phyloP scores from a whole-genome alignment of 1,284 basidiomycete species.

The Tremellales sp. region DNA sequence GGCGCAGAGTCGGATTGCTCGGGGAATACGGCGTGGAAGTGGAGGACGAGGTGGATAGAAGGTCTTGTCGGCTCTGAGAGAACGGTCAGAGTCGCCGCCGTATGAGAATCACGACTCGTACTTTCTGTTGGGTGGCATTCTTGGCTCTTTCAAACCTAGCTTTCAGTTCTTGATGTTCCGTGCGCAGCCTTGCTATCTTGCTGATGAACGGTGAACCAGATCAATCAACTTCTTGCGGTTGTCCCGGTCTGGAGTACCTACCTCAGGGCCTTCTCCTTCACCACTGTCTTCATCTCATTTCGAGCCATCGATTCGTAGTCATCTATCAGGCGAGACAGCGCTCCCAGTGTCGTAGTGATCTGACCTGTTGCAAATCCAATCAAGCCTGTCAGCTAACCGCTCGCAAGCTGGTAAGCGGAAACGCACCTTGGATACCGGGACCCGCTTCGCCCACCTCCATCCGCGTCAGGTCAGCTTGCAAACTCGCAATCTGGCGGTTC shows the following conservation, averaged over 20 bases:
- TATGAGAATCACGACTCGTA: constrained; percentile 12
- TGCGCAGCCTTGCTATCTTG: constrained; percentile 46
- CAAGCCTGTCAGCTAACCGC: not conserved
- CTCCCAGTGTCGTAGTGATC: constrained; percentile 88
- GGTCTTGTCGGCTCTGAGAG: constrained; percentile 33
- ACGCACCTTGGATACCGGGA: constrained; percentile 74
- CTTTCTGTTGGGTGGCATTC: constrained; percentile 38
- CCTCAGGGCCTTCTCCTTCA: constrained; percentile 91
- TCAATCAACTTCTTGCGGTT: not conserved
- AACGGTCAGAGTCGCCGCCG: not conserved
- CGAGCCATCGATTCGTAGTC: constrained; percentile 95
- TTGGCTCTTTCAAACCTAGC: constrained; percentile 51
- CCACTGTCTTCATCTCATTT: constrained; percentile 87
- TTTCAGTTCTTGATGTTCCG: constrained; percentile 50
- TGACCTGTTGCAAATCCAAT: constrained; percentile 66
- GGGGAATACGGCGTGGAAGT: constrained; percentile 43
- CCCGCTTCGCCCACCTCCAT: constrained; percentile 74
- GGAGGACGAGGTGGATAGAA: constrained; percentile 33
- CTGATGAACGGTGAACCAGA: not conserved
- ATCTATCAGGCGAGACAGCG: constrained; percentile 85
- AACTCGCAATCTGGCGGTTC: constrained; percentile 81
- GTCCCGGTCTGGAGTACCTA: constrained; percentile 47
- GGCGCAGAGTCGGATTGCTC: constrained; percentile 45
- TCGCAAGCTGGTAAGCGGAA: not conserved
- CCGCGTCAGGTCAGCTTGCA: constrained; percentile 78